Conservation (phyloP, 192 early-diverging fungal genomes). For the Coemansia sp. region DNA sequence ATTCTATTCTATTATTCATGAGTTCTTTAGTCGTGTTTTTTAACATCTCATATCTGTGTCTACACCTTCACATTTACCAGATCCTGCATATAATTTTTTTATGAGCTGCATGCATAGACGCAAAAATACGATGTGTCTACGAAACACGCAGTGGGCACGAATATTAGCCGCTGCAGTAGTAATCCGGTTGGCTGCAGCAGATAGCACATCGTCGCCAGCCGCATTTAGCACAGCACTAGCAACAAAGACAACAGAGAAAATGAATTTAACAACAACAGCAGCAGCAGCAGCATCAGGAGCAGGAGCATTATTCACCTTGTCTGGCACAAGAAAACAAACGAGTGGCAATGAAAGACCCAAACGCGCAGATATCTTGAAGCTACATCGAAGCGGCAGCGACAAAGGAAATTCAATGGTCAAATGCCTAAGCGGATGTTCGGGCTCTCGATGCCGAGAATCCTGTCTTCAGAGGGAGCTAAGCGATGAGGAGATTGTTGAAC, state of each 20-base stretch:
- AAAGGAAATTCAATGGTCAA: neutral
- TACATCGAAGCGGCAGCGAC: neutral
- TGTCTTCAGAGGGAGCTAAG: constrained; percentile 9
- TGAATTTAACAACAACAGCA: neutral
- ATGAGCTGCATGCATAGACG: neutral
- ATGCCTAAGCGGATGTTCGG: constrained; percentile 2
- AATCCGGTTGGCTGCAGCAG: neutral
- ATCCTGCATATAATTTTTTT: neutral
- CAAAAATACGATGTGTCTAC: constrained; percentile 8
- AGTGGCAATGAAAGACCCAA: neutral
- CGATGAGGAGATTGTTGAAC: constrained; percentile 32
- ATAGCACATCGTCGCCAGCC: neutral
- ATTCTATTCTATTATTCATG: neutral
- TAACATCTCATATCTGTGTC: neutral
- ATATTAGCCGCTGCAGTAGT: neutral
- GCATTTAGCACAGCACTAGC: neutral
- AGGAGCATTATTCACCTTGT: neutral
- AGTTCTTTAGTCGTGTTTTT: neutral
- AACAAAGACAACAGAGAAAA: neutral
- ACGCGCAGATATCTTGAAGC: neutral
- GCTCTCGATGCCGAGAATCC: constrained; percentile 9
- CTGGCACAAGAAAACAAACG: neutral
- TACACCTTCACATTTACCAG: neutral
- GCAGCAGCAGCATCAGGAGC: neutral
- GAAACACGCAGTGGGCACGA: neutral